Evolutionary conservation across 164 flowering plant species (phyloP).

Genomic region (Vitis vinifera): ASM3070453v1 NC_081808.1:3631001-3631500

Average conservation of each 20-base stretch:
- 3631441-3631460: slow-evolving; percentile 20
- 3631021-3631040: too few relatives aligned
- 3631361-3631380: slow-evolving; percentile 34
- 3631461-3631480: slow-evolving; percentile 32
- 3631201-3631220: neutral
- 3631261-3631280: slow-evolving; percentile 11
- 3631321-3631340: slow-evolving; percentile 23
- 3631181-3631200: neutral
- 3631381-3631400: slow-evolving; percentile 29
- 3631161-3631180: neutral
- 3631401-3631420: slow-evolving; percentile 15
- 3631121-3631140: too few relatives aligned
- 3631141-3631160: neutral
- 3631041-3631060: too few relatives aligned
- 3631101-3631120: too few relatives aligned
- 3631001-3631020: too few relatives aligned
- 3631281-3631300: slow-evolving; percentile 11
- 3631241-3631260: slow-evolving; percentile 18
- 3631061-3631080: too few relatives aligned
- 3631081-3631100: too few relatives aligned
- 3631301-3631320: slow-evolving; percentile 22
- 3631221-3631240: slow-evolving; percentile 6
- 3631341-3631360: slow-evolving; percentile 15
- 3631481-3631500: slow-evolving; percentile 27
- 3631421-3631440: slow-evolving; percentile 26